These are phyloP conservation scores for Marasmius tenuissimus DNA, from an alignment of 1,284 basidiomycete genomes.

Conservation along the genomic window DNA sequence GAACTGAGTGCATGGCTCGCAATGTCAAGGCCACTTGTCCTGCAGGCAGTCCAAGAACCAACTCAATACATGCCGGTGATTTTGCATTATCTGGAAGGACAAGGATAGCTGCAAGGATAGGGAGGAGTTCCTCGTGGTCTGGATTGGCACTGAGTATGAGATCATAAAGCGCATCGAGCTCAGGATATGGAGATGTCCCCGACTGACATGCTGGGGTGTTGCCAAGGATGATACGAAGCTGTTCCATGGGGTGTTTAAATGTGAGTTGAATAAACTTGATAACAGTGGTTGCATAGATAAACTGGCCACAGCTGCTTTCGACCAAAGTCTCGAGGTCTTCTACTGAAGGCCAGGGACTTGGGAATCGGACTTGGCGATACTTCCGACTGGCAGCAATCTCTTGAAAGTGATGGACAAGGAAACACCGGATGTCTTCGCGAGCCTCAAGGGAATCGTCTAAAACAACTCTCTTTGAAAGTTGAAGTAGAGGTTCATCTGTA, in stretches of 20 bases:
- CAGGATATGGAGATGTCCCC: background rate
- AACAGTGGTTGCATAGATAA: conserved; percentile 13
- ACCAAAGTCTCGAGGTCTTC: conserved; percentile 1
- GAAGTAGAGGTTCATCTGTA: background rate
- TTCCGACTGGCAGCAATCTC: background rate
- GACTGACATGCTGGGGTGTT: background rate
- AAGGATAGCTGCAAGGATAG: conserved; percentile 1
- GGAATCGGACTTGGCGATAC: background rate
- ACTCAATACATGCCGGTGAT: background rate
- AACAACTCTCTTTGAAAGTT: background rate
- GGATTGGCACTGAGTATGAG: conserved; percentile 3
- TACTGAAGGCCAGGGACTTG: conserved; percentile 8
- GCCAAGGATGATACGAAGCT: conserved; percentile 2
- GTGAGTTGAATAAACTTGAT: conserved; percentile 7
- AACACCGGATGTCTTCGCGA: background rate
- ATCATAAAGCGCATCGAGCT: conserved; percentile 11
- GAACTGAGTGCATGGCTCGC: conserved; percentile 9
- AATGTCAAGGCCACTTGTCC: background rate
- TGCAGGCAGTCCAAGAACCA: background rate
- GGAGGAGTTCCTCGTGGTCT: background rate
- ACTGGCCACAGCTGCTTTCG: conserved; percentile 4
- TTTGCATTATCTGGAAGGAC: background rate
- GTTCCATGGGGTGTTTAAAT: conserved; percentile 1
- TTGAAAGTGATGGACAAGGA: background rate
- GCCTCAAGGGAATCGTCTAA: background rate